These are phyloP conservation scores for Lasiodiplodia citricola DNA, from an alignment of 2,329 filamentous ascomycete genomes.

Conservation along the genomic window DNA sequence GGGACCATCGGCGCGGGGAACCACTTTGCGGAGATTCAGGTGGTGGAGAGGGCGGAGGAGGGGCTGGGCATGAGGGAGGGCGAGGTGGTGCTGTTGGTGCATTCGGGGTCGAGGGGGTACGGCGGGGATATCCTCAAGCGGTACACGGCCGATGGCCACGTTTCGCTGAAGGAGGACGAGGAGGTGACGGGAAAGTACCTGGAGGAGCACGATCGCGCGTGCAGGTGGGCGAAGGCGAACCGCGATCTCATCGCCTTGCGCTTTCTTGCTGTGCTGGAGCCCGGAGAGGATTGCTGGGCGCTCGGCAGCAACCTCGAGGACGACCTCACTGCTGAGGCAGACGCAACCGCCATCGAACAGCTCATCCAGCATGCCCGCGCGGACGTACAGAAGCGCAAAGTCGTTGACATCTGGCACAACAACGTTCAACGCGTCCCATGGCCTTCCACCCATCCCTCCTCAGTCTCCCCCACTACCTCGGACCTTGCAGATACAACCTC, in stretches of 20 bases:
- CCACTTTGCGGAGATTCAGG: slow-evolving; percentile 47
- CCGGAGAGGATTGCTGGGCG: slow-evolving; percentile 36
- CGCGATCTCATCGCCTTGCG: slow-evolving; percentile 47
- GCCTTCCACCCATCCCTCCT: slow-evolving; percentile 33
- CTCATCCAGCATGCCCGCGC: slow-evolving; percentile 30
- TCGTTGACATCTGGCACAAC: slow-evolving; percentile 47
- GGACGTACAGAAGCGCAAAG: slow-evolving; percentile 36
- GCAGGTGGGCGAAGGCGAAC: slow-evolving; percentile 44
- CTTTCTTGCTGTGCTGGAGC: slow-evolving; percentile 44
- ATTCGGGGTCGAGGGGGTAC: slow-evolving; percentile 45
- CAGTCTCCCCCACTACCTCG: neutral
- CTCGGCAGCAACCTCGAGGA: slow-evolving; percentile 29
- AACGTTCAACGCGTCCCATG: slow-evolving; percentile 41
- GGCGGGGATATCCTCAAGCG: slow-evolving; percentile 43
- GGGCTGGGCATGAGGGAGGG: slow-evolving; percentile 32
- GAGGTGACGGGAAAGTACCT: slow-evolving; percentile 38
- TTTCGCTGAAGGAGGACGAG: slow-evolving; percentile 37
- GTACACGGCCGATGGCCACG: slow-evolving; percentile 33
- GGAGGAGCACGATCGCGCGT: slow-evolving; percentile 43
- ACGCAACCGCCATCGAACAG: neutral
- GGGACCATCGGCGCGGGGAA: slow-evolving; percentile 48
- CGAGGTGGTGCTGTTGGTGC: slow-evolving; percentile 45
- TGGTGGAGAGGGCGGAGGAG: slow-evolving; percentile 37
- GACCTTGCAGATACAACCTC: neutral
- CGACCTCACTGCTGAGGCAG: neutral